Evolutionary conservation across 208 protist genomes (phyloP).

Genomic region (Acanthamoeba rhysodes): DNA sequence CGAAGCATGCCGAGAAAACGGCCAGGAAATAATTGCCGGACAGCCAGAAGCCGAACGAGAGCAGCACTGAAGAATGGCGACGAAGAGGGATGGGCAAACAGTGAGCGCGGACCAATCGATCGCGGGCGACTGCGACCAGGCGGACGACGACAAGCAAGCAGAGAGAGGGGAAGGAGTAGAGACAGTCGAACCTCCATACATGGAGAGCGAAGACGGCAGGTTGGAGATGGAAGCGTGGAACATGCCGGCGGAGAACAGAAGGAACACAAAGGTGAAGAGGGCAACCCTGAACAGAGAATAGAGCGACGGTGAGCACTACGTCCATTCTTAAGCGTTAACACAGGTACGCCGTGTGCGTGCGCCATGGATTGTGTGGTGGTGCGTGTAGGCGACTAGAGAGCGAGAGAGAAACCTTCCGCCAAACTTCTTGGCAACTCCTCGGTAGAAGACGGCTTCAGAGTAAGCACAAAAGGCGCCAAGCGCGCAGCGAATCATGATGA

Average conservation of each 20-base stretch:
- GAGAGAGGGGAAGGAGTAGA: neutral
- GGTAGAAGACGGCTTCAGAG: slow-evolving; percentile 79
- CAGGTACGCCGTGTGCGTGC: neutral
- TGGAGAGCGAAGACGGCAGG: slow-evolving; percentile 94
- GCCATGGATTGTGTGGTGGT: neutral
- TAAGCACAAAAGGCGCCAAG: slow-evolving; percentile 82
- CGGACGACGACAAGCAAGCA: neutral
- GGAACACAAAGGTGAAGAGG: slow-evolving; percentile 49
- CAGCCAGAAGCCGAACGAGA: slow-evolving; percentile 82
- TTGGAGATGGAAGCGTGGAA: slow-evolving; percentile 89
- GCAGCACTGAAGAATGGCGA: slow-evolving; percentile 64
- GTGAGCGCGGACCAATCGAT: neutral
- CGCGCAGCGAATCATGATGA: slow-evolving; percentile 69
- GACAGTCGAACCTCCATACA: slow-evolving; percentile 84
- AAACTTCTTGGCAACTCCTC: slow-evolving; percentile 17
- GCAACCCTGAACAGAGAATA: neutral
- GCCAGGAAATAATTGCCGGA: neutral
- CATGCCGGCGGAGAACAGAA: slow-evolving; percentile 91
- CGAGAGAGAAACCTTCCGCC: slow-evolving; percentile 4
- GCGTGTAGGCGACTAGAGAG: neutral
- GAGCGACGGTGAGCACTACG: neutral
- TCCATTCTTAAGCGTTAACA: too few relatives aligned
- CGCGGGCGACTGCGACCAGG: neutral
- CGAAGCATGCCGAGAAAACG: slow-evolving; percentile 77
- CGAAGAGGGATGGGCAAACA: neutral